A percentile compares a stretch with the other conserved stretches of the same genome.
Evolutionary conservation across 2,329 filamentous ascomycete genomes (phyloP).

Genomic region (Bipolaris gigantea): DNA sequence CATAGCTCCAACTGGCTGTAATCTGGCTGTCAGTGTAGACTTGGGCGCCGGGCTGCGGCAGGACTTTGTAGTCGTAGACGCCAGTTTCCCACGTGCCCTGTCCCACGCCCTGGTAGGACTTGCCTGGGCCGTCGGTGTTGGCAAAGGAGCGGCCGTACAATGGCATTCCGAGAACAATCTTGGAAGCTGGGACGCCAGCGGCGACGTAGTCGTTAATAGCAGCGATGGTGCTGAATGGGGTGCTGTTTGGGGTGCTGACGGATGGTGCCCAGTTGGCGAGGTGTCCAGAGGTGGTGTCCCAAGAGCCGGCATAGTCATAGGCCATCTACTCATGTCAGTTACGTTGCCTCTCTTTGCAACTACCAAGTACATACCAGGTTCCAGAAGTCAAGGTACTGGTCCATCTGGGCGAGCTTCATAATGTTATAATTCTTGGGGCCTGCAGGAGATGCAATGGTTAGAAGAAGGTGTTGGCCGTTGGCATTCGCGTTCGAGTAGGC

Average conservation of each 20-base stretch:
- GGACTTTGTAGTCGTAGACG: slow-evolving; percentile 43
- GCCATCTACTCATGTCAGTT: slow-evolving; percentile 60
- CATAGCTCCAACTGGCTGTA: slow-evolving; percentile 39
- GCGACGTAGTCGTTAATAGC: slow-evolving; percentile 38
- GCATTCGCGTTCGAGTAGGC: slow-evolving; percentile 46
- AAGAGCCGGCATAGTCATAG: slow-evolving; percentile 67
- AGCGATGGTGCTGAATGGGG: slow-evolving; percentile 40
- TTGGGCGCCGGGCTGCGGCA: slow-evolving; percentile 31
- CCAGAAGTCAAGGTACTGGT: slow-evolving; percentile 55
- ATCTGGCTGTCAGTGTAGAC: slow-evolving; percentile 27
- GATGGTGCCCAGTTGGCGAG: slow-evolving; percentile 38
- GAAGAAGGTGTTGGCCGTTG: slow-evolving; percentile 47
- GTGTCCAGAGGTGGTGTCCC: slow-evolving; percentile 40
- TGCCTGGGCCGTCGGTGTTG: slow-evolving; percentile 41
- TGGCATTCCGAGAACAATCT: slow-evolving; percentile 44
- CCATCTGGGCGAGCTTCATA: slow-evolving; percentile 50
- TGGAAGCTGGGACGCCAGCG: slow-evolving; percentile 36
- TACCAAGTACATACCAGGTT: slow-evolving; percentile 47
- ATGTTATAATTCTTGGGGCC: slow-evolving; percentile 50
- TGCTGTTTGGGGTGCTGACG: slow-evolving; percentile 29
- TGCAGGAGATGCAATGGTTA: slow-evolving; percentile 52
- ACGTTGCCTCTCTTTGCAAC: too few relatives aligned
- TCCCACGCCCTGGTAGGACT: slow-evolving; percentile 35
- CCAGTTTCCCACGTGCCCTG: slow-evolving; percentile 41
- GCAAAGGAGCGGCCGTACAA: slow-evolving; percentile 43